Conservation (phyloP, 1,284 basidiomycete species). For the Lentinus polychrous region DNA sequence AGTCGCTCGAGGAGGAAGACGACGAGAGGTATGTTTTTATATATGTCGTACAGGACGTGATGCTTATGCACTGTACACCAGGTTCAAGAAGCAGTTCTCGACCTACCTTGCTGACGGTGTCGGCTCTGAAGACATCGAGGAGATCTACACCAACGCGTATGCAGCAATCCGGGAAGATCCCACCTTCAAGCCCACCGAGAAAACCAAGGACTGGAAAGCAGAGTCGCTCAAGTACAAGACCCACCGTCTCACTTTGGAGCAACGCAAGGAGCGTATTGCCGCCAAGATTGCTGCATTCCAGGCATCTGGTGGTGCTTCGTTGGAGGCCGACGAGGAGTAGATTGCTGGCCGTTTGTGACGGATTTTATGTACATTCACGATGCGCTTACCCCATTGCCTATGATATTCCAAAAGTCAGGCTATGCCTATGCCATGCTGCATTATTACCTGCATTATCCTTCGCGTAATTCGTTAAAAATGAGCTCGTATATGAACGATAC, state of each 20-base stretch:
- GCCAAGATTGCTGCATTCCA: constrained; percentile 84
- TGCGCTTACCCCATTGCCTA: constrained; percentile 10
- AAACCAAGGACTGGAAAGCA: constrained; percentile 89
- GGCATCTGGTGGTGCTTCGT: constrained; percentile 46
- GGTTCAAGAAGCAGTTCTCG: constrained; percentile 98
- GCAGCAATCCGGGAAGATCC: constrained; percentile 96
- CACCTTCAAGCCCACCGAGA: constrained; percentile 85
- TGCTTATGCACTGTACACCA: constrained; percentile 28
- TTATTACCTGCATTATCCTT: background rate
- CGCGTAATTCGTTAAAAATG: no score
- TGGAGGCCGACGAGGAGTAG: constrained; percentile 34
- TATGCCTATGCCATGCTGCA: constrained; percentile 14
- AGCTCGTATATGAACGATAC: no score
- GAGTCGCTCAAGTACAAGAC: constrained; percentile 76
- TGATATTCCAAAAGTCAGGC: constrained; percentile 14
- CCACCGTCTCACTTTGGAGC: constrained; percentile 67
- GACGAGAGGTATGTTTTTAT: constrained; percentile 50
- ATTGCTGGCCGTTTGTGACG: constrained; percentile 8
- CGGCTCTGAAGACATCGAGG: constrained; percentile 96
- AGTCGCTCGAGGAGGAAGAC: constrained; percentile 98
- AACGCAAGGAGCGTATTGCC: constrained; percentile 76
- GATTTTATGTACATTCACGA: constrained; percentile 12
- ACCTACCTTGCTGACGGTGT: constrained; percentile 94
- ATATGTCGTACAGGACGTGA: background rate
- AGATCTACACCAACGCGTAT: constrained; percentile 88